Evolutionary conservation across 2,329 filamentous ascomycete genomes (phyloP), one percentile per base, ranked within the genome.

Genomic region (Arthrobotrys entomopaga): DNA sequence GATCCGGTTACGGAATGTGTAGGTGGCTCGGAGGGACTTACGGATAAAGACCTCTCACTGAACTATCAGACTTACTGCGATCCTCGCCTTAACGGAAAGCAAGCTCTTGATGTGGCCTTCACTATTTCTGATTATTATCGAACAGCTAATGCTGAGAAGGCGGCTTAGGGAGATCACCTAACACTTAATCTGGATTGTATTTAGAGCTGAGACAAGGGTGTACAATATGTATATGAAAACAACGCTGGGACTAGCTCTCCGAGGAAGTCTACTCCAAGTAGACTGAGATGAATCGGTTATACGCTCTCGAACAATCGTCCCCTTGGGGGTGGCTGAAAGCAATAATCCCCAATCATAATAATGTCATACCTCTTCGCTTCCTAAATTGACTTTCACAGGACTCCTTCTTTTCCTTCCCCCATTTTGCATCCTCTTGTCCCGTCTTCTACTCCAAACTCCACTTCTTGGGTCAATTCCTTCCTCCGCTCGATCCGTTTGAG

Each of bases 21-120:
- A 0, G 93, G 95, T 66, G 95, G 95, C 19, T 94, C 92, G 76
- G 92, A 92, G 80, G 91, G 90, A 0, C 83, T 98, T 71, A 91
- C 87, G 40, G 95, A 98, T 81, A 91, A 95, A 76, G 94, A 97
- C 80, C 81, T 99, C 79, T 90, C 90, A 1, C 87, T 92, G 77
- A 93, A 97, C 79, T 99, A 99, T 82, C 96, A 93, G 3, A 96
- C 91, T 42, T 98, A 94, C 84, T 99, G 95, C 81, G 95, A 99
- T 81, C 95, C 95, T 3, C 84, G 95, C 22, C 83, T 99, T 77
- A 99, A 99, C 80, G 95, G 98, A 86, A 97, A 98, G 84, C 95
- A 99, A 84, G 93, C 95, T 0, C 85, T 99, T 13, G 95, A 99
- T 84, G 82, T 98, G 81, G 93, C 95, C 0, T 99, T 99, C 81